Conservation (phyloP, 148 eudicot species). For the Drosera capensis region DNA sequence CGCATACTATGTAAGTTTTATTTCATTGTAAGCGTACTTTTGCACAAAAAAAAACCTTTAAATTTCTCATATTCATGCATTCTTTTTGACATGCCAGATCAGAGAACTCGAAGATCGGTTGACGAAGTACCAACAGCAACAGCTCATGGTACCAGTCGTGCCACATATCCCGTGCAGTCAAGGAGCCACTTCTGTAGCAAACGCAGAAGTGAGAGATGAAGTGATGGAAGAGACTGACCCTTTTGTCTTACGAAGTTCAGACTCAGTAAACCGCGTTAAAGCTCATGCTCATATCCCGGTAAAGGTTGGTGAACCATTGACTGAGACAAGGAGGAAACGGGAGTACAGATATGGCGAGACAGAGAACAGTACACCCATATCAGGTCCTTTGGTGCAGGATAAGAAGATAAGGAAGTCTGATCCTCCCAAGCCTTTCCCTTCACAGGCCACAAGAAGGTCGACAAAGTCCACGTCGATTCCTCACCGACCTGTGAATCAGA, state of each 20-base stretch:
- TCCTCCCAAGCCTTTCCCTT: slow-evolving; percentile 32
- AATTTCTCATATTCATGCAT: neutral
- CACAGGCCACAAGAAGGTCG: slow-evolving; percentile 20
- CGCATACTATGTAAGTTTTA: too few species aligned
- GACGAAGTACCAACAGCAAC: slow-evolving; percentile 33
- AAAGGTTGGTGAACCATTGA: slow-evolving; percentile 17
- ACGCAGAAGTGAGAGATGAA: neutral
- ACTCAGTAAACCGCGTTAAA: slow-evolving; percentile 42
- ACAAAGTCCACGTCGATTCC: slow-evolving; percentile 21
- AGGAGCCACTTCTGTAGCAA: neutral
- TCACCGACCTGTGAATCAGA: slow-evolving; percentile 25
- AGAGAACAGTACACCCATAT: slow-evolving; percentile 33
- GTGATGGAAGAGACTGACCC: neutral
- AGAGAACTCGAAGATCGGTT: slow-evolving; percentile 66
- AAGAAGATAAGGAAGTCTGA: slow-evolving; percentile 54
- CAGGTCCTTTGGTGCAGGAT: slow-evolving; percentile 21
- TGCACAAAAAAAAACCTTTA: neutral
- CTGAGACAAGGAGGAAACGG: slow-evolving; percentile 41
- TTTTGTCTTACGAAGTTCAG: slow-evolving; percentile 43
- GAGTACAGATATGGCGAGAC: slow-evolving; percentile 51
- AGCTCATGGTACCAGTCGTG: slow-evolving; percentile 10
- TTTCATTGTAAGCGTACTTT: neutral
- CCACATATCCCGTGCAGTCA: slow-evolving; percentile 12
- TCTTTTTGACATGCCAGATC: slow-evolving; percentile 26
- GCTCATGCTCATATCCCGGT: slow-evolving; percentile 27